Base-by-base conservation (phyloP, 768 basidiomycete genomes). In the Xerocomellus dryophilus region DNA sequence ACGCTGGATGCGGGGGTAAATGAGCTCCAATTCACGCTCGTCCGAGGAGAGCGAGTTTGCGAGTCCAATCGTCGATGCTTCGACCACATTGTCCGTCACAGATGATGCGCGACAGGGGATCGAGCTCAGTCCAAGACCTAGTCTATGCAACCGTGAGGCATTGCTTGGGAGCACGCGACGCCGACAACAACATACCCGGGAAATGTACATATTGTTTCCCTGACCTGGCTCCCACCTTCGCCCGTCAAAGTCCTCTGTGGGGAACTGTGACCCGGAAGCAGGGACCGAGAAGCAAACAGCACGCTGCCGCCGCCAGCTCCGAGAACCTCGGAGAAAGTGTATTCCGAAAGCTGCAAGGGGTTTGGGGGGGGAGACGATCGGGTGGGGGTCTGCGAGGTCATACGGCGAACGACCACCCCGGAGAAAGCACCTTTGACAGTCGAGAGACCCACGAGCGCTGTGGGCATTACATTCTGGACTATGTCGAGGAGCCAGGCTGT, bases 141-240 rank as follows among this genome's bases (percentile, higher is more conserved):
- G 39, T n/a, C 12, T 21, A 23, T 8, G 40, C 21, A 21, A 15
- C 15, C 4, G 41, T 57, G 53, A 66, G 31, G 12, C n/a, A 48
- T n/a, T n/a, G 12, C 18, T 15, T 1, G 36, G 14, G 43, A 10
- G n/a, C 18, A 21, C 12, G n/a, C 21, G 21, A 41, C 27, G 0
- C 7, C n/a, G 7, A 23, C 12, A 12, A 5, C 2, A 15, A 63
- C 71, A 15, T 39, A 82, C 83, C 81, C 45, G 84, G 84, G 77
- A 86, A 86, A 88, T 87, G 69, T 88, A 90, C 90, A 94, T 93
- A 71, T 96, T 98, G 70, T 96, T 97, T 25, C 93, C 93, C 72
- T 97, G 95, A 21, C 91, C 90, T 2, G 94, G 85, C 59, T 86
- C 84, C 59, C 86, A 73, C 32, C 60, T 77, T 49, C 73, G 75